Base-by-base conservation (phyloP, 164 flowering plant species). In the Tetracentron sinense region DNA sequence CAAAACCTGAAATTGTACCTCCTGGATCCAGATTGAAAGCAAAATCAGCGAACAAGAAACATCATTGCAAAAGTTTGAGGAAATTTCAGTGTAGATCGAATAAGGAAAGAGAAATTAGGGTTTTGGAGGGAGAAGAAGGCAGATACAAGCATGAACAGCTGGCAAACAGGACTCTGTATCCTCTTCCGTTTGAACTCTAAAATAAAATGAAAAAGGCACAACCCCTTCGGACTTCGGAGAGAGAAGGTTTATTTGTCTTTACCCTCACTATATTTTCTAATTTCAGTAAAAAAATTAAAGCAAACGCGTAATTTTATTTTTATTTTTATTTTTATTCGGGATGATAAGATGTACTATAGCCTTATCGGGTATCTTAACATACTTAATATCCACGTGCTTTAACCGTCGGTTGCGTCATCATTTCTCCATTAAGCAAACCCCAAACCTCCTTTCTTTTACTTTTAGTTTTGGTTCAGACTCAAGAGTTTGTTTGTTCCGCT, bases 131-230 rank as follows among this genome's bases (percentile, higher is more conserved):
- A 35, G 29, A 58, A 29, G 48, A 17, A 8, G 49, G 23, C 26
- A 3, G 38, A 42, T 17, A 23, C 23, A 21, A 31, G 11, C 26
- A 58, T 11, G n/a, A 19, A 65, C 62, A 56, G 31, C 65, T 53
- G 65, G 65, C 56, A 48, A 51, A 44, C 33, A 55, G 30, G 5
- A 54, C 56, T 60, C 63, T 44, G 51, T 28, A 17, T 44, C 33
- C 16, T 6, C 62, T 42, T 17, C 19, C 21, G 22, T 59, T 59
- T 46, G 62, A 59, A 59, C 62, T 59, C 50, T 4, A 29, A 47
- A 60, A 46, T 50, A n/a, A n/a, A n/a, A n/a, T n/a, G n/a, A n/a
- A n/a, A n/a, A n/a, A n/a, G n/a, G n/a, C n/a, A n/a, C n/a, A n/a
- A n/a, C 61, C 17, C 33, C 8, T 1, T 23, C 22, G 2, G 3